Evolutionary conservation across 495 filamentous ascomycete genomes (phyloP).

Genomic region (Xylaria intraflava): DNA sequence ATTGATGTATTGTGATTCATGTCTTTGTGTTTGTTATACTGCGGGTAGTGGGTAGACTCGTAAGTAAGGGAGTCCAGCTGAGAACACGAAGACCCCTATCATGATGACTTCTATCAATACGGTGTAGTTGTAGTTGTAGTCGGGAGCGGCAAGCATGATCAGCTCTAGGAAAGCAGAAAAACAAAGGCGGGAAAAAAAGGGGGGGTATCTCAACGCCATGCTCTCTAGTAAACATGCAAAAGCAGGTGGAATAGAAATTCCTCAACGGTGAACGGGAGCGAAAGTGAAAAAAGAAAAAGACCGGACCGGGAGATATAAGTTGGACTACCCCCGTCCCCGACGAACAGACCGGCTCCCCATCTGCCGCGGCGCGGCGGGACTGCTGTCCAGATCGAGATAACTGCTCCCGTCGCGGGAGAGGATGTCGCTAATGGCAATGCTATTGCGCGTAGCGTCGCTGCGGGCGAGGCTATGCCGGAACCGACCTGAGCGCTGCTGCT

Average conservation of each 20-base stretch:
- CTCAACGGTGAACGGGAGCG: background rate
- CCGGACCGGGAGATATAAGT: background rate
- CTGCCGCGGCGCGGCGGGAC: slow-evolving; percentile 32
- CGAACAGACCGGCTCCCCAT: slow-evolving; percentile 12
- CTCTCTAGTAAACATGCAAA: background rate
- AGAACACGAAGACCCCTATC: too few relatives aligned
- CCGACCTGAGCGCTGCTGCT: slow-evolving; percentile 5
- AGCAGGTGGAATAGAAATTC: background rate
- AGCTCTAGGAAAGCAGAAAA: slow-evolving; percentile 10
- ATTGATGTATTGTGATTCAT: slow-evolving; percentile 28
- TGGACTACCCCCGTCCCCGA: slow-evolving; percentile 13
- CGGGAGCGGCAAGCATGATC: too few relatives aligned
- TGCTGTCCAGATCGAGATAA: slow-evolving; percentile 37
- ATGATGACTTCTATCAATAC: too few relatives aligned
- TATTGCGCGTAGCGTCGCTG: slow-evolving; percentile 38
- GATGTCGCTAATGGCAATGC: slow-evolving; percentile 45
- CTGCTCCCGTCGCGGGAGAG: slow-evolving; percentile 45
- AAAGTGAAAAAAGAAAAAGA: background rate
- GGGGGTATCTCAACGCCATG: slow-evolving; percentile 13
- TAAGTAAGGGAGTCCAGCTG: too few relatives aligned
- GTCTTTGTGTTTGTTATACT: slow-evolving; percentile 10
- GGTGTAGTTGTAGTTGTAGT: too few relatives aligned
- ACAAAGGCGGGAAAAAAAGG: background rate
- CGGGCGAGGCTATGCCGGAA: slow-evolving; percentile 28
- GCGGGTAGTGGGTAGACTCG: background rate